A percentile compares a stretch with the other conserved stretches of the same genome.
Conservation (phyloP, 2,329 filamentous ascomycete species). For the Xylariaceae sp. region DNA sequence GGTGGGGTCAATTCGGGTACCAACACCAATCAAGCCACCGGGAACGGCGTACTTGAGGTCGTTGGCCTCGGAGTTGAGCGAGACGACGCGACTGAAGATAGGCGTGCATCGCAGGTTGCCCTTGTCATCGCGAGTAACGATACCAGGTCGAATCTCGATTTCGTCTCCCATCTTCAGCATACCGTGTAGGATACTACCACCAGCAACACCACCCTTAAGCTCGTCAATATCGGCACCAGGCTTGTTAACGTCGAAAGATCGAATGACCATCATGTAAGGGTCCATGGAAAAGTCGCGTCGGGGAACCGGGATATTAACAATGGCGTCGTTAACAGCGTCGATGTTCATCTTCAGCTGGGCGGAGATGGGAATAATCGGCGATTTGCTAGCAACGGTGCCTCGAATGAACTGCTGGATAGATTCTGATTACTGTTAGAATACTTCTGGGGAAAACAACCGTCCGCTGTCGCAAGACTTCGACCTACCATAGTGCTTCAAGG, state of each 20-base stretch:
- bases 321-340: slow-evolving; percentile 92
- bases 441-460: neutral
- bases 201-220: slow-evolving; percentile 95
- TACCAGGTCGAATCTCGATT: slow-evolving; percentile 98
- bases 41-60: slow-evolving; percentile 97
- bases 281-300: slow-evolving; percentile 84
- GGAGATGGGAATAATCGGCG: slow-evolving; percentile 93
- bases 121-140: slow-evolving; percentile 89
- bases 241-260: slow-evolving; percentile 99
- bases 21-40: slow-evolving; percentile 95
- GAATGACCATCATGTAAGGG: slow-evolving; percentile 98
- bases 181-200: slow-evolving; percentile 93
- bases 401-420: slow-evolving; percentile 98
- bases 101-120: slow-evolving; percentile 94
- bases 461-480: neutral
- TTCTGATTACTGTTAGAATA: slow-evolving; percentile 39
- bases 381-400: slow-evolving; percentile 90
- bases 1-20: slow-evolving; percentile 94
- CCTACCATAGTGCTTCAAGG: slow-evolving; percentile 71
- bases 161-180: slow-evolving; percentile 96
- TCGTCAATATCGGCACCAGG: slow-evolving; percentile 98
- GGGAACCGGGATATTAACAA: slow-evolving; percentile 92
- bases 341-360: slow-evolving; percentile 99
- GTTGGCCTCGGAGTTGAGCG: slow-evolving; percentile 95
- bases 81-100: slow-evolving; percentile 92